These are phyloP conservation scores for Monoraphidium neglectum DNA, from an alignment of 139 green algal genomes.

Conservation along the genomic window DNA sequence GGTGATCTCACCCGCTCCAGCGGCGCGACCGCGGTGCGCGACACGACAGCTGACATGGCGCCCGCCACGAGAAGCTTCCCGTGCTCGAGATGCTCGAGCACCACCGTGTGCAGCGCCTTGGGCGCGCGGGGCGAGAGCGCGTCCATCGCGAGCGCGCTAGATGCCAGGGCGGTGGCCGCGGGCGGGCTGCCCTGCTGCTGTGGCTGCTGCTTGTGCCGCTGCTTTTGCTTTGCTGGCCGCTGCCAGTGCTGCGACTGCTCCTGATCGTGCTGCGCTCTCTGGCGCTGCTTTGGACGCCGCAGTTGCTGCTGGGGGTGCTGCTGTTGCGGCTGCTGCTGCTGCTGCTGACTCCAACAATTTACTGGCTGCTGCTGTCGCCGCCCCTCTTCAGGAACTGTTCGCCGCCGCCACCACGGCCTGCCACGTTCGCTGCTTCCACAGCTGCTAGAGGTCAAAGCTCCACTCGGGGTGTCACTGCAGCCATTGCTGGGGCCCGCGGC, in stretches of 20 bases:
- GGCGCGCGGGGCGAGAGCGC: background rate
- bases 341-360: background rate
- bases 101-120: background rate
- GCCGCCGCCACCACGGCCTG: background rate
- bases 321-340: background rate
- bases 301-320: background rate
- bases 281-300: background rate
- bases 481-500: too few relatives aligned
- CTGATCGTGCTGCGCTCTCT: background rate
- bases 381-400: background rate
- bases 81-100: background rate
- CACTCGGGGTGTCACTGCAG: too few relatives aligned
- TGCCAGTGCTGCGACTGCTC: background rate
- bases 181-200: background rate
- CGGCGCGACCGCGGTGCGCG: constrained; percentile 69
- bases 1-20: constrained; percentile 22
- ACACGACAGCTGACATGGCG: constrained; percentile 58
- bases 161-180: background rate
- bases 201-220: background rate
- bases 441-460: too few relatives aligned
- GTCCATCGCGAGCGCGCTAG: background rate
- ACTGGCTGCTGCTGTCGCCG: background rate
- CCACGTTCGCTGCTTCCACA: too few relatives aligned
- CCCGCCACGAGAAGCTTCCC: constrained; percentile 49
- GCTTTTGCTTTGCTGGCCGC: too few relatives aligned